phyloP scores from a whole-genome alignment of 441 rosid species.

The Brassica hybrid region DNA sequence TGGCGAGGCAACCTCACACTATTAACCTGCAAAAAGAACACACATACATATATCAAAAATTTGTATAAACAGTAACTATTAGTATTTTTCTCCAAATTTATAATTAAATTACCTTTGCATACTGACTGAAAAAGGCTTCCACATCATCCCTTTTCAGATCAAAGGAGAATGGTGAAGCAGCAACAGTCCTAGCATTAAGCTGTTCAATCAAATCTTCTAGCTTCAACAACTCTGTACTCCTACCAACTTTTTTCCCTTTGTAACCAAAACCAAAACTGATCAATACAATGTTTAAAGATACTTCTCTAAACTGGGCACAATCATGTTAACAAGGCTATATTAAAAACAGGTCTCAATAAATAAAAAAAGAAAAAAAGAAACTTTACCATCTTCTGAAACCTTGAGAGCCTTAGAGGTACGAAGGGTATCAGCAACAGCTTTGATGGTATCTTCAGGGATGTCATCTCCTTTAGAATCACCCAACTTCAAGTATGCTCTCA shows the following conservation, averaged over 20 bases:
- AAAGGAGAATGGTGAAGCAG: slow-evolving; percentile 69
- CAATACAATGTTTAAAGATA: neutral
- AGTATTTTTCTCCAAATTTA: neutral
- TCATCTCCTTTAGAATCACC: slow-evolving; percentile 69
- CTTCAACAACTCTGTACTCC: slow-evolving; percentile 46
- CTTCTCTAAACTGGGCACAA: too few species aligned
- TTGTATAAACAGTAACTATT: too few species aligned
- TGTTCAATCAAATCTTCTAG: slow-evolving; percentile 58
- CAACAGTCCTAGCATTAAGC: slow-evolving; percentile 67
- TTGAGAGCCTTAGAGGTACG: slow-evolving; percentile 47
- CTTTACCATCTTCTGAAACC: slow-evolving; percentile 88
- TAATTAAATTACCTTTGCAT: slow-evolving; percentile 60
- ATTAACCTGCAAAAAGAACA: too few species aligned
- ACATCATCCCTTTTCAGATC: slow-evolving; percentile 69
- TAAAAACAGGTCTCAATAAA: too few species aligned
- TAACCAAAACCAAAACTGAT: slow-evolving; percentile 20
- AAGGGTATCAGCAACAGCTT: slow-evolving; percentile 69
- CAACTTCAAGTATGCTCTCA: slow-evolving; percentile 76
- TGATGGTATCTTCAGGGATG: slow-evolving; percentile 67
- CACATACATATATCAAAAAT: too few species aligned
- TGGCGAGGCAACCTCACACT: too few species aligned
- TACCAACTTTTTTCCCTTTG: slow-evolving; percentile 79
- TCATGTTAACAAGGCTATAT: too few species aligned
- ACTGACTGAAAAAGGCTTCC: slow-evolving; percentile 63
- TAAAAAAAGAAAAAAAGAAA: neutral